These are phyloP conservation scores for Coemansia sp. DNA, from an alignment of 192 early-diverging fungal genomes.

Conservation along the genomic window DNA sequence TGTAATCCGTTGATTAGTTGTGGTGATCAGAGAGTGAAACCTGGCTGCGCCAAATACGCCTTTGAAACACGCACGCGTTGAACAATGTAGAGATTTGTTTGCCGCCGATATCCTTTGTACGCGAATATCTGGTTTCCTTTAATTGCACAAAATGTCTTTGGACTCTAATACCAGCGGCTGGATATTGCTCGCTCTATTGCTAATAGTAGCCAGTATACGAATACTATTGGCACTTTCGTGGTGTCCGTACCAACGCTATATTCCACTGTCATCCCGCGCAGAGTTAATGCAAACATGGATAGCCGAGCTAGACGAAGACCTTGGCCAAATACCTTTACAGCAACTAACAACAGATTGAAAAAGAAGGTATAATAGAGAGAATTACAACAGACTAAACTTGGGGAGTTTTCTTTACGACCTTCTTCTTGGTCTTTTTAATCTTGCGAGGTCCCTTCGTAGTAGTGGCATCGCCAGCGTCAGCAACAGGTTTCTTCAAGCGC, in stretches of 20 bases:
- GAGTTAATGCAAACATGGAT: conserved; percentile 19
- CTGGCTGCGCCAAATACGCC: not conserved
- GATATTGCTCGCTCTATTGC: conserved; percentile 22
- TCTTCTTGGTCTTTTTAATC: conserved; percentile 48
- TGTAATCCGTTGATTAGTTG: not conserved
- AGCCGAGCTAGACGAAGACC: conserved; percentile 8
- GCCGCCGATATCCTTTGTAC: not conserved
- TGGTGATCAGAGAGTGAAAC: not conserved
- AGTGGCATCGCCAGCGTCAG: not conserved
- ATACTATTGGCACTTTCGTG: conserved; percentile 19
- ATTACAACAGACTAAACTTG: conserved; percentile 8
- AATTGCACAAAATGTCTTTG: conserved; percentile 6
- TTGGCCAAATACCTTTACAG: not conserved
- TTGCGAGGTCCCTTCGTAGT: conserved; percentile 39
- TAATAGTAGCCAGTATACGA: not conserved
- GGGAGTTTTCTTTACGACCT: conserved; percentile 37
- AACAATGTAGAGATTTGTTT: not conserved
- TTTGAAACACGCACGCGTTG: not conserved
- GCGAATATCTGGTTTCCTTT: not conserved
- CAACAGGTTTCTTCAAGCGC: conserved; percentile 25
- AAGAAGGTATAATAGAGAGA: conserved; percentile 4
- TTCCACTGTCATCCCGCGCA: conserved; percentile 20
- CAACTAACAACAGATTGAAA: not conserved
- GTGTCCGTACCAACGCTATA: conserved; percentile 5
- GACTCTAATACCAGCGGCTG: conserved; percentile 23